Base-by-base conservation (phyloP, 2,329 filamentous ascomycete genomes). In the Pseudogymnoascus sp. region DNA sequence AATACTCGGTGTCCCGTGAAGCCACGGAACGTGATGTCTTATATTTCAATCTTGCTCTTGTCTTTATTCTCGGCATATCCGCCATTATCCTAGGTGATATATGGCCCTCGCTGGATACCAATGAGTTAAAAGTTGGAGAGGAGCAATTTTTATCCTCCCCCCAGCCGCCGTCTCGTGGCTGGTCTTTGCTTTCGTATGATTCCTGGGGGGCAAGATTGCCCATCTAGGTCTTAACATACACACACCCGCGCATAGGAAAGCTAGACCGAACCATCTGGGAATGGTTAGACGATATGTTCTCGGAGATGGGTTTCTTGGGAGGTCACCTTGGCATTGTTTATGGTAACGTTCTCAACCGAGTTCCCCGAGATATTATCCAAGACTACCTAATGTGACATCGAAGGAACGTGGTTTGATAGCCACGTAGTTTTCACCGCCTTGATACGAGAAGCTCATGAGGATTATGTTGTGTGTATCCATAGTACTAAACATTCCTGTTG, bases 151-250 rank as follows among this genome's bases (percentile, higher is more conserved):
- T 74, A 71, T 3, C 77, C 3, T 70, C 73, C n/a, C 82, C 82
- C 79, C 81, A 83, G 16, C 82, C 81, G 13, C 77, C 80, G 10
- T 82, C 82, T 4, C 79, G 75, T 3, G 81, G 80, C 37, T 76
- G 70, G 19, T 75, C 77, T 6, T 72, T 79, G 62, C 74, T 78
- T 67, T 85, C 81, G 67, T 84, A 84, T 6, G 68, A 71, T 16
- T 70, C 69, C 66, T 82, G 79, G 0, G 75, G 74, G 0, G 79
- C 76, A 2, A 77, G 75, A 1, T 72, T 77, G 3, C 82, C 82
- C 3, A 82, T 75, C 79, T 80, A 85, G 0, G 81, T 84, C 68
- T 84, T 85, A 70, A 85, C 81, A 66, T 83, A 83, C 0, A 79
- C 80, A 13, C 72, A 72, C 65, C 79, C 78, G 62, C 78, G 73